These are phyloP conservation scores for Chlamydomonas sp. DNA, from an alignment of 139 green algal species.

Conservation along the genomic window DNA sequence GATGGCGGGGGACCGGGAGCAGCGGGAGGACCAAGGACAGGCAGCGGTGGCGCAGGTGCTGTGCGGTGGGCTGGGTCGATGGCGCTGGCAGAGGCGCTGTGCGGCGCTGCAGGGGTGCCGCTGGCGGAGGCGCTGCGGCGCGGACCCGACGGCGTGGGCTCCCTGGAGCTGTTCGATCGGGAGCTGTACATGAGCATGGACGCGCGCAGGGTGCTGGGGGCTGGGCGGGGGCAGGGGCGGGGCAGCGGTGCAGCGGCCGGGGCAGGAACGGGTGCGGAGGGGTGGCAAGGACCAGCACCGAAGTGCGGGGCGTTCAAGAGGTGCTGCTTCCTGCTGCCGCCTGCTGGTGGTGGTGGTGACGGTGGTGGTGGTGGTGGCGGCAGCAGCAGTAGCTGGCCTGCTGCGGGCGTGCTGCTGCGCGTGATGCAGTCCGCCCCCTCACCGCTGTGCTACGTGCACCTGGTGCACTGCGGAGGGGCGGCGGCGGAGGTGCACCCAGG, in stretches of 20 bases:
- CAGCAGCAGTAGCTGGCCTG: neutral
- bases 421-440: neutral
- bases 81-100: neutral
- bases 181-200: slow-evolving; percentile 17
- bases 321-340: neutral
- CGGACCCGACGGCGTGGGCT: neutral
- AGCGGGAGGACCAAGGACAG: too few species aligned
- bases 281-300: neutral
- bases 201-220: neutral
- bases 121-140: neutral
- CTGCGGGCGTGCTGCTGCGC: neutral
- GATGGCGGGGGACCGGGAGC: too few species aligned
- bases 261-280: neutral
- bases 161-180: neutral
- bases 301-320: neutral
- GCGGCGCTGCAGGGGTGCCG: neutral
- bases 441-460: slow-evolving; percentile 4
- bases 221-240: neutral
- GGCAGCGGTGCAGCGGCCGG: neutral
- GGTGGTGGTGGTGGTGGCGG: neutral
- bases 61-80: neutral
- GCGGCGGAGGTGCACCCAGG: neutral
- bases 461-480: slow-evolving; percentile 2
- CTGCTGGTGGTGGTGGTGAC: neutral
- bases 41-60: neutral